phyloP scores from a whole-genome alignment of 352 stramenopile genomes.

The Pythium coloratum region DNA sequence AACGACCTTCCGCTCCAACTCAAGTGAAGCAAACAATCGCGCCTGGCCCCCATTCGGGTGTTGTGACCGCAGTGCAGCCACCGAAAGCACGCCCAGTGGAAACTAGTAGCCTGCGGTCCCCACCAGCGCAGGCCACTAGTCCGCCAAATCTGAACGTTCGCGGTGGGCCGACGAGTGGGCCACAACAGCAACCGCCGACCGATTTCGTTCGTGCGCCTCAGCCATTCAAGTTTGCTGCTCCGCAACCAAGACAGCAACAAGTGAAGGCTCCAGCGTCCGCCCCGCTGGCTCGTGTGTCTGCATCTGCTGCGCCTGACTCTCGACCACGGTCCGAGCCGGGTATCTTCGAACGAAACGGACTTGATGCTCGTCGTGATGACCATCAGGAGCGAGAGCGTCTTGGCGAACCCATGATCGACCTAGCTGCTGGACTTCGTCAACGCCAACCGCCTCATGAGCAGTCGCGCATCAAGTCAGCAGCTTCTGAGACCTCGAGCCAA shows the following conservation, averaged over 20 bases:
- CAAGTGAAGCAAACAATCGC: background rate
- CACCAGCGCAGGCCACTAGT: background rate
- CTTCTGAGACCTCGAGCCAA: background rate
- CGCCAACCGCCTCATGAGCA: background rate
- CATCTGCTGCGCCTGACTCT: background rate
- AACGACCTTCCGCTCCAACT: background rate
- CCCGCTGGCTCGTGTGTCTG: background rate
- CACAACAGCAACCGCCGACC: background rate
- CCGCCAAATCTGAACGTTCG: background rate
- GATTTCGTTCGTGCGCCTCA: conserved; percentile 6
- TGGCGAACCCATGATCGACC: background rate
- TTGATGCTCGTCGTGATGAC: background rate
- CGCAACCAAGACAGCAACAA: background rate
- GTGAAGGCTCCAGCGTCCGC: background rate
- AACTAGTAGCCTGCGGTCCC: background rate
- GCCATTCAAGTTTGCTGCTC: conserved; percentile 8
- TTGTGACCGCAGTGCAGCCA: background rate
- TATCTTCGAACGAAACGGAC: background rate
- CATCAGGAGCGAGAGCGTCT: background rate
- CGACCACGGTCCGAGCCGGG: background rate
- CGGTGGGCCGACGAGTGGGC: background rate
- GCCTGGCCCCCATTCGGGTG: too few relatives aligned
- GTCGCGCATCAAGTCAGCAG: background rate
- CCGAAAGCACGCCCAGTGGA: background rate
- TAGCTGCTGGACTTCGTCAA: background rate